Evolutionary conservation across 306 rosid genomes (phyloP).

Genomic region (Gastrolobium bilobum): DNA sequence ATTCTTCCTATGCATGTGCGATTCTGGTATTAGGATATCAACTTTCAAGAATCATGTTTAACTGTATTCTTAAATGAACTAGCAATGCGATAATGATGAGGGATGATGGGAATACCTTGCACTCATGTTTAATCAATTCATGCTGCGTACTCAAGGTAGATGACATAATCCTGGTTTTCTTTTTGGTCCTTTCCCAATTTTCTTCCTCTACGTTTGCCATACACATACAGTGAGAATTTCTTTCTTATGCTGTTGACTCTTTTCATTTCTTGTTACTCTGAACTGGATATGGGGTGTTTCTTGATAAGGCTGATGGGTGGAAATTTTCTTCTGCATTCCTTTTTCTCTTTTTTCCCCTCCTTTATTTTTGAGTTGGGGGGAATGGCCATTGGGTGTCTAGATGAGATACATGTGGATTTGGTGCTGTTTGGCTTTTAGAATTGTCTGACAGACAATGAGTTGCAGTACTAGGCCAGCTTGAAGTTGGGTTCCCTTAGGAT

Average conservation of each 20-base stretch:
- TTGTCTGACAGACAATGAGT: conserved; percentile 7
- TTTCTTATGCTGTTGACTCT: conserved; percentile 56
- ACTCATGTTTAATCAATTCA: conserved; percentile 99
- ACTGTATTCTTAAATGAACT: conserved; percentile 99
- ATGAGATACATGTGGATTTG: conserved; percentile 27
- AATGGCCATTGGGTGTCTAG: conserved; percentile 1
- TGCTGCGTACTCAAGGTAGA: conserved; percentile 99
- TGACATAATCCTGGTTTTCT: conserved; percentile 84
- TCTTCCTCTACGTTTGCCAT: conserved; percentile 65
- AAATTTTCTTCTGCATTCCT: conserved; percentile 12
- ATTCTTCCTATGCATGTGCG: conserved; percentile 59
- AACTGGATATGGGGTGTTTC: conserved; percentile 45
- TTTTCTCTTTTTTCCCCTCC: background rate
- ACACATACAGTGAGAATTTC: conserved; percentile 60
- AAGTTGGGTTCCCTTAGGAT: conserved; percentile 30
- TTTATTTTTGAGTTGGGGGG: background rate
- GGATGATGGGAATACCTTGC: conserved; percentile 99
- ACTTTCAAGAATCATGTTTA: conserved; percentile 86
- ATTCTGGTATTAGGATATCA: conserved; percentile 69
- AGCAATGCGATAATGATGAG: conserved; percentile 99
- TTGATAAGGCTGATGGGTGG: conserved; percentile 28
- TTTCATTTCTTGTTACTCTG: conserved; percentile 53
- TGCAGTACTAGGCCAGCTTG: conserved; percentile 30
- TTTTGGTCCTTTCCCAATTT: conserved; percentile 66
- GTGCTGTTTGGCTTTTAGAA: conserved; percentile 28